Conservation (phyloP, 2,329 filamentous ascomycete species). For the Microsporum canis region DNA sequence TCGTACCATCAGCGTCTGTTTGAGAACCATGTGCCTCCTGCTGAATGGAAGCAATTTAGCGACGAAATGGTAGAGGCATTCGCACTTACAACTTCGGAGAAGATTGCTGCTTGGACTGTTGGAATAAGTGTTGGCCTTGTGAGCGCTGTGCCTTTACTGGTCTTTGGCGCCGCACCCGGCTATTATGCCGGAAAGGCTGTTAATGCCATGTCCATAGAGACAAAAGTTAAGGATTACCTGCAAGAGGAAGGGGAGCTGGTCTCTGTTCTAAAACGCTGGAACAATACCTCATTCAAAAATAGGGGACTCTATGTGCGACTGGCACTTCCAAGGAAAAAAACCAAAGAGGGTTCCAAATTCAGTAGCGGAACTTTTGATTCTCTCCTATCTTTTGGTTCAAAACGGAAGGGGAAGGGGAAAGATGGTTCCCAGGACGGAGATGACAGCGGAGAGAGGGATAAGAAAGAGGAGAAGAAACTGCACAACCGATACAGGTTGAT, state of each 20-base stretch:
- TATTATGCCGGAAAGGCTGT: conserved; percentile 13
- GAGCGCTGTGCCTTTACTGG: conserved; percentile 1
- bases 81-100: conserved; percentile 7
- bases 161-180: conserved; percentile 7
- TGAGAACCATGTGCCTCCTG: conserved; percentile 7
- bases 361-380: neutral
- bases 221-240: conserved; percentile 7
- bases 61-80: conserved; percentile 7
- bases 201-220: conserved; percentile 8
- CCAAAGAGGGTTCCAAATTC: neutral
- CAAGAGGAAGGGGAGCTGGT: conserved; percentile 10
- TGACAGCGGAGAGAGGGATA: neutral
- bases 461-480: conserved; percentile 9
- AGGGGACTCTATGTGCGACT: conserved; percentile 9
- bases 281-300: conserved; percentile 7
- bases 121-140: conserved; percentile 10
- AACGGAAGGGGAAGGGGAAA: conserved; percentile 2
- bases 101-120: conserved; percentile 9
- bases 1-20: conserved; percentile 11
- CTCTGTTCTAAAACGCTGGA: conserved; percentile 9
- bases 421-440: neutral
- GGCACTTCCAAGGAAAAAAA: neutral
- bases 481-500: conserved; percentile 9
- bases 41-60: conserved; percentile 11
- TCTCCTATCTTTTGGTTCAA: neutral